Base-by-base conservation (phyloP, 2,329 filamentous ascomycete genomes). In the Nemania sp. region DNA sequence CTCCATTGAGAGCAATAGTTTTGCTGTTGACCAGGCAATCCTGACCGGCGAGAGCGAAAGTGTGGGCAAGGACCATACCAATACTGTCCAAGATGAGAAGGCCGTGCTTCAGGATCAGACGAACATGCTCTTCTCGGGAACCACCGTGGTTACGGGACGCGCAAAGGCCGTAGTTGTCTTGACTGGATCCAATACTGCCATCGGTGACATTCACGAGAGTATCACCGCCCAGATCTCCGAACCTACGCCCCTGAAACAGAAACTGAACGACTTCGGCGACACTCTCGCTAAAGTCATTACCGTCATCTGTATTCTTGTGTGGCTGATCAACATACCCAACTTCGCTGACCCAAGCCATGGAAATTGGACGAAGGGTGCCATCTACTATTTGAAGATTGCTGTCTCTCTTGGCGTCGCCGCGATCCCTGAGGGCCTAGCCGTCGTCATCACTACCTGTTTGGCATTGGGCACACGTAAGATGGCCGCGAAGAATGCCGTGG, bases 311-410 rank as follows among this genome's bases (percentile, higher is more conserved):
- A 82, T 98, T 66, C 81, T 97, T 59, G 95, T 99, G 70, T 99
- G 95, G 95, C 82, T 98, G 62, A 99, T 99, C 83, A 99, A 99
- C 80, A 91, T 98, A 68, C 89, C 91, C 72, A 92, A 99, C 80
- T 99, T 99, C 83, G 95, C 87, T 73, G 95, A 99, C 72, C 92
- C 93, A 29, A 90, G 90, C 67, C 94, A 97, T 70, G 95, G 95
- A 70, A 90, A 87, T 76, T 97, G 92, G 89, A 86, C 91, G 65
- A 99, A 98, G 81, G 95, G 95, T 62, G 95, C 95, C 61, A 98
- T 99, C 72, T 99, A 99, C 83, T 99, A 99, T 78, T 87, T 99
- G 71, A 99, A 99, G 83, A 99, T 99, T 74, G 95, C 95, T 43
- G 96, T 99, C 43, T 99, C 95, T 51, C 90, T 99, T 39, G 96